These are phyloP conservation scores for Malus sieversii DNA, from an alignment of 306 rosid genomes.

Conservation along the genomic window DNA sequence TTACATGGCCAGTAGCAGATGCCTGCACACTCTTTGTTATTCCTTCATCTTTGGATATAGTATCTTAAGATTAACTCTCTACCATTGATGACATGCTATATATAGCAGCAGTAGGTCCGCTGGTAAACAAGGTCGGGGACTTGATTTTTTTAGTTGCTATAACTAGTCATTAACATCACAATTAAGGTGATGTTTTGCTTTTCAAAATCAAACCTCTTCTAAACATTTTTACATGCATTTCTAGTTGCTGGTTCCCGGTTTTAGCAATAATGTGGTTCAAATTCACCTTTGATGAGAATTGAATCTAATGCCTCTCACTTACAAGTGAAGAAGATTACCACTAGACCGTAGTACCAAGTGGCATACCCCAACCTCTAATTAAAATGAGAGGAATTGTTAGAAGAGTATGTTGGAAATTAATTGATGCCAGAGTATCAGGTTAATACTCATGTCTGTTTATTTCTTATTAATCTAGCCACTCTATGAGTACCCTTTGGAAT, in stretches of 20 bases:
- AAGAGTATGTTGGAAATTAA: constrained; percentile 55
- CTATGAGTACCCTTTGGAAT: no score
- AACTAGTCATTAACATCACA: not conserved
- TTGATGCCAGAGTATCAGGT: constrained; percentile 92
- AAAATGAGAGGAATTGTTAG: constrained; percentile 67
- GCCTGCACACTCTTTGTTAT: no score
- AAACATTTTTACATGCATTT: constrained; percentile 60
- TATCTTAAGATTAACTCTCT: constrained; percentile 28
- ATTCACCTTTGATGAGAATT: no score
- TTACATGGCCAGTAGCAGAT: no score
- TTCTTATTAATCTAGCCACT: not conserved
- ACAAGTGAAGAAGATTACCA: no score
- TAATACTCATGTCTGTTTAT: not conserved
- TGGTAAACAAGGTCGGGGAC: constrained; percentile 56
- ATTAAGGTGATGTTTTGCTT: not conserved
- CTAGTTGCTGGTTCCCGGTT: constrained; percentile 40
- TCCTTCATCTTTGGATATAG: no score
- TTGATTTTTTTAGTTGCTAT: constrained; percentile 1
- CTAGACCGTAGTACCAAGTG: no score
- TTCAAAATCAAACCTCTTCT: constrained; percentile 11
- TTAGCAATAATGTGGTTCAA: no score
- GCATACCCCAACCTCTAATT: no score
- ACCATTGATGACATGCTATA: constrained; percentile 56
- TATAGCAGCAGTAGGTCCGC: constrained; percentile 44
- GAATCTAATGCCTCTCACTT: no score